Base-by-base conservation (phyloP, 805 yeast species). In the Candida nonsorbophila region DNA sequence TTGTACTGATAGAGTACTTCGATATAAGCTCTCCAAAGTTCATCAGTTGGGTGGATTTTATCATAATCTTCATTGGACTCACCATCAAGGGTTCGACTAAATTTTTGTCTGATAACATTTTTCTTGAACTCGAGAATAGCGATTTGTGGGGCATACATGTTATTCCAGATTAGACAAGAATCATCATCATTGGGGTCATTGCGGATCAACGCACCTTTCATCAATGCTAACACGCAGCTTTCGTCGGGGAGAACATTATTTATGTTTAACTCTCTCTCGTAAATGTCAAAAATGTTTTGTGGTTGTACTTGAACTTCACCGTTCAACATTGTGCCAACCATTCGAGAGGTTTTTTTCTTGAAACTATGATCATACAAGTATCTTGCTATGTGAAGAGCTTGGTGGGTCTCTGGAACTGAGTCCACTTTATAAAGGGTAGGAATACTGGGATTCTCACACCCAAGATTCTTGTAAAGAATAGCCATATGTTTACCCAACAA, bases 61-160 rank as follows among this genome's bases (percentile, higher is more conserved):
- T 24, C 52, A 39, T n/a, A 51, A 13, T 13, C n/a, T 5, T 18
- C 20, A 27, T 8, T 33, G 38, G 18, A 42, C 42, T n/a, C n/a
- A n/a, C n/a, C n/a, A n/a, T n/a, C 4, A 41, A 12, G 19, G 23
- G 27, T 16, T 7, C n/a, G n/a, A 3, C n/a, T 19, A 7, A 17
- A 15, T 18, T 2, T 20, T 24, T 29, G 22, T 3, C 24, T 22
- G 24, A 41, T 36, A 4, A 49, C 65, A 22, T 69, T 54, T 1
- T 64, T 59, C 33, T 72, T 66, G 50, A 79, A 72, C 45, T 79
- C 84, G 21, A 60, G 66, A 3, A 77, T 61, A 0, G 83, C 77
- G 15, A 76, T 59, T 40, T 79, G 84, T 1, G 79, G 60, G 0
- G 87, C 83, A 29, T 55, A 69, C 22, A 63, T 28, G 1, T 55